Evolutionary conservation across 768 basidiomycete genomes (phyloP), one percentile per base, ranked within the genome.

Genomic region (Cystobasidium ongulense): DNA sequence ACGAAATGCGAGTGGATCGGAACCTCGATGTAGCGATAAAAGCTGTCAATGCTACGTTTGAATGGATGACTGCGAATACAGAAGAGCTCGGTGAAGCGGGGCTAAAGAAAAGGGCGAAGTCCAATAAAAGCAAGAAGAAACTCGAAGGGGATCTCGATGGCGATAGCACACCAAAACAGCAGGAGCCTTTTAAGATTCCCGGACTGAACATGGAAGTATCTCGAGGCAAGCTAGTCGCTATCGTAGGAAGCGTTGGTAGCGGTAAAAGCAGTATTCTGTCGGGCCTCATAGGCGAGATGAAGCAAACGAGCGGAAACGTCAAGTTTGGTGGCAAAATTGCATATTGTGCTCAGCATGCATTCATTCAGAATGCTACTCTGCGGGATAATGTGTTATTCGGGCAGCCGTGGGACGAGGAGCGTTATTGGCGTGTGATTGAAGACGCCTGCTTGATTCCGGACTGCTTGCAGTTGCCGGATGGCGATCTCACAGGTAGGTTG

Each of bases 211-310:
- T 97, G 74, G 81, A 82, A 17, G 86, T 96, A 62, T 88, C 90
- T 0, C 83, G 86, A 0, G 92, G 92, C 0, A 84, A 89, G 77
- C 84, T 95, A 10, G 86, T 89, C 5, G 93, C 91, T 0, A 86
- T 97, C 50, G 89, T 11, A 87, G 95, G 95, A 18, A 87, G 90
- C 27, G 93, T 97, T 27, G 94, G 93, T 11, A 86, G 88, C 52
- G 94, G 95, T 67, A 98, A 98, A 71, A 81, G 77, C 5, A 76
- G 63, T 17, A 27, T 77, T 15, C 67, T 78, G 53, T 57, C 36
- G 27, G 63, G 76, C 17, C 68, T 73, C n/a, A 13, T 68, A 31
- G 74, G 76, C 25, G 61, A 71, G 68, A 74, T 75, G 43, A 84
- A 88, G 73, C 84, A 84, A 75, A 88, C 86, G 0, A 80, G 82